Conservation (phyloP, 2,329 filamentous ascomycete species). For the Pseudogymnoascus sp. region DNA sequence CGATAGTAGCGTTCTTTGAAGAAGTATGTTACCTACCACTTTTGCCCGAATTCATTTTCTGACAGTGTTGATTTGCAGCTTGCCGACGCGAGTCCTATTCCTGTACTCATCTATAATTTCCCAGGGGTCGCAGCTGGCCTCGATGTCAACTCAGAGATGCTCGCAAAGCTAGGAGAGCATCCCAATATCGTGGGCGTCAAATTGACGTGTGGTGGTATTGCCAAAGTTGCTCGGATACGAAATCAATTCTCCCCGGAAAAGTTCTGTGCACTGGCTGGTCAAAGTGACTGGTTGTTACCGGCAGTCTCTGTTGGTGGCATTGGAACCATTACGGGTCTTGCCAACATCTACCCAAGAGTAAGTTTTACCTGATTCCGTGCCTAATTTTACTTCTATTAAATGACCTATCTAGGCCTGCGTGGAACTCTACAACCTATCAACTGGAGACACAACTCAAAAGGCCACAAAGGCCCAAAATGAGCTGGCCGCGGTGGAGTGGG, state of each 20-base stretch:
- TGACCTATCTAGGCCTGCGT: conserved; percentile 31
- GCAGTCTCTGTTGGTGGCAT: conserved; percentile 49
- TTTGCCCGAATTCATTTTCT: conserved; percentile 6
- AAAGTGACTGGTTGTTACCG: conserved; percentile 62
- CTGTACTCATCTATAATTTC: conserved; percentile 40
- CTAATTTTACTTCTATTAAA: neutral
- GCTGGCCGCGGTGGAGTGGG: conserved; percentile 46
- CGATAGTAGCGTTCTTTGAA: conserved; percentile 47
- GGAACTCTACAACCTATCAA: conserved; percentile 41
- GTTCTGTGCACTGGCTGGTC: conserved; percentile 37
- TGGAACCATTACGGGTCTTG: conserved; percentile 55
- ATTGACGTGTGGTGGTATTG: conserved; percentile 31
- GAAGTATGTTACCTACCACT: conserved; percentile 17
- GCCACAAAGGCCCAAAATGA: conserved; percentile 42
- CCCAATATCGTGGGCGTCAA: conserved; percentile 31
- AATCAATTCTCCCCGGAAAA: conserved; percentile 42
- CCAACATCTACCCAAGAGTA: conserved; percentile 52
- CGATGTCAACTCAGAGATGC: conserved; percentile 34
- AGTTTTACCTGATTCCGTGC: conserved; percentile 13
- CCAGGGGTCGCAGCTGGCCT: conserved; percentile 35
- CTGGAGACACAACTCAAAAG: conserved; percentile 37
- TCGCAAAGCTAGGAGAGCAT: conserved; percentile 26
- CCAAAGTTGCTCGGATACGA: conserved; percentile 39
- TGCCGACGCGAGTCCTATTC: conserved; percentile 32
- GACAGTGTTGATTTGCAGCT: conserved; percentile 22